Percentiles rank a stretch among this genome's conserved stretches.
Evolutionary conservation across 2,329 filamentous ascomycete genomes (phyloP).

Genomic region (Teratosphaeria nubilosa): DNA sequence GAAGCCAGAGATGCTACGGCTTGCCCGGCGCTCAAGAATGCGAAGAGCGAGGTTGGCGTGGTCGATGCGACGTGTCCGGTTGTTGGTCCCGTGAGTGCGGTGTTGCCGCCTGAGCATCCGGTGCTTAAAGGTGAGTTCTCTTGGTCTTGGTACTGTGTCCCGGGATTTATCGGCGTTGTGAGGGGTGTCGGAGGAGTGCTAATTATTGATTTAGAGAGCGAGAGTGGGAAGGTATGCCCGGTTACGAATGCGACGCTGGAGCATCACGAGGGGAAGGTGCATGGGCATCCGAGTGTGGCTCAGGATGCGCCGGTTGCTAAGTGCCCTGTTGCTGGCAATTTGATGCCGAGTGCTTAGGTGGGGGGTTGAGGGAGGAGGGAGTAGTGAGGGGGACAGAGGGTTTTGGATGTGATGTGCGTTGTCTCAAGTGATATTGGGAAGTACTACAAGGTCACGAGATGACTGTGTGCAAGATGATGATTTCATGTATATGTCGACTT

Average conservation of each 20-base stretch:
- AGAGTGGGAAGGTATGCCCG: slow-evolving; percentile 14
- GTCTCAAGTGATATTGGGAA: too few species aligned
- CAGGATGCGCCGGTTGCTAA: slow-evolving; percentile 28
- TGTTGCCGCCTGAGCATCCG: slow-evolving; percentile 35
- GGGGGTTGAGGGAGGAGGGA: neutral
- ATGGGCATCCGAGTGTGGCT: slow-evolving; percentile 30
- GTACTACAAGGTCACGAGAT: too few species aligned
- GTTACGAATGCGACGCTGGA: slow-evolving; percentile 27
- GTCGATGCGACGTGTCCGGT: slow-evolving; percentile 36
- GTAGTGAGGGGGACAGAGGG: neutral
- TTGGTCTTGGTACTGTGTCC: too few species aligned
- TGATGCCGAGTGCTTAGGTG: neutral
- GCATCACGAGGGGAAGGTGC: slow-evolving; percentile 35
- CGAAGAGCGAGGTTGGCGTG: slow-evolving; percentile 28
- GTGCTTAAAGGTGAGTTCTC: slow-evolving; percentile 20
- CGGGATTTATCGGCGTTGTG: too few species aligned
- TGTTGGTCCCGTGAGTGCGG: slow-evolving; percentile 30
- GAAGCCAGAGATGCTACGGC: slow-evolving; percentile 25
- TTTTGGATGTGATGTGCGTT: neutral
- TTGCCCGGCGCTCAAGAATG: slow-evolving; percentile 34
- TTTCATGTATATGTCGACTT: too few species aligned
- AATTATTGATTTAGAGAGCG: slow-evolving; percentile 16
- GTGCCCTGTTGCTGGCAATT: slow-evolving; percentile 32
- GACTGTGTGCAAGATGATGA: too few species aligned
- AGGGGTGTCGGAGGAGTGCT: too few species aligned